These are phyloP conservation scores for Porcisia hertigi DNA, from an alignment of 208 protist genomes.

Conservation along the genomic window DNA sequence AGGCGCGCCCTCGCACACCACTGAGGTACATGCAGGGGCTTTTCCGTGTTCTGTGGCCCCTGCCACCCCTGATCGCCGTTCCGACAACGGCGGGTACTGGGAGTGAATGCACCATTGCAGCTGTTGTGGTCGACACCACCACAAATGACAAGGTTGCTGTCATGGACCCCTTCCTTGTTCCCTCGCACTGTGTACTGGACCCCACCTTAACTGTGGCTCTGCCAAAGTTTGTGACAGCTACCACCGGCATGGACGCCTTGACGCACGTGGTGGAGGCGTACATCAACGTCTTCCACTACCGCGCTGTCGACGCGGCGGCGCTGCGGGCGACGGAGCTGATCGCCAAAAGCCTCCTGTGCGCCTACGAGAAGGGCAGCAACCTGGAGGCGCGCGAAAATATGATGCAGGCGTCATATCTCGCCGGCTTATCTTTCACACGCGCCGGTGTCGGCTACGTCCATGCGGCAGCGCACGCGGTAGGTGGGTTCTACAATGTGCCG, in stretches of 20 bases:
- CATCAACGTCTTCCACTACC: conserved; percentile 52
- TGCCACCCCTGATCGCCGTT: conserved; percentile 63
- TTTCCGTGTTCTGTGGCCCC: conserved; percentile 42
- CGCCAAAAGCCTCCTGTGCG: conserved; percentile 48
- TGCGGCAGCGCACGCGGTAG: conserved; percentile 78
- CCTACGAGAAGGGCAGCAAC: conserved; percentile 54
- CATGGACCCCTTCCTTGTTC: conserved; percentile 61
- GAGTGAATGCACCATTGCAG: conserved; percentile 84
- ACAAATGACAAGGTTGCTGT: conserved; percentile 67
- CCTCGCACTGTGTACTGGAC: conserved; percentile 77
- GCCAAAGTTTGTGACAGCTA: conserved; percentile 76
- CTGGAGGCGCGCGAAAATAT: conserved; percentile 65
- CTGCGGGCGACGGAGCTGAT: conserved; percentile 49
- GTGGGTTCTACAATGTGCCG: conserved; percentile 71
- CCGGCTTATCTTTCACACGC: conserved; percentile 86
- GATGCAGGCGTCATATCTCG: conserved; percentile 75
- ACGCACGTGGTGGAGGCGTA: conserved; percentile 86
- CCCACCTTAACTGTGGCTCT: conserved; percentile 67
- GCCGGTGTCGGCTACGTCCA: conserved; percentile 88
- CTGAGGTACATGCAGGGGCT: conserved; percentile 49
- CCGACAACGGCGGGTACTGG: conserved; percentile 89
- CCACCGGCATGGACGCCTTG: conserved; percentile 86
- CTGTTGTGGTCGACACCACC: conserved; percentile 59
- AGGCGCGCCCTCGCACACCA: conserved; percentile 47
- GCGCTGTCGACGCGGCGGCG: conserved; percentile 46